Evolutionary conservation across 257 asterid species (phyloP), one percentile per base, ranked within the genome.

Genomic region (Perilla frutescens): DNA sequence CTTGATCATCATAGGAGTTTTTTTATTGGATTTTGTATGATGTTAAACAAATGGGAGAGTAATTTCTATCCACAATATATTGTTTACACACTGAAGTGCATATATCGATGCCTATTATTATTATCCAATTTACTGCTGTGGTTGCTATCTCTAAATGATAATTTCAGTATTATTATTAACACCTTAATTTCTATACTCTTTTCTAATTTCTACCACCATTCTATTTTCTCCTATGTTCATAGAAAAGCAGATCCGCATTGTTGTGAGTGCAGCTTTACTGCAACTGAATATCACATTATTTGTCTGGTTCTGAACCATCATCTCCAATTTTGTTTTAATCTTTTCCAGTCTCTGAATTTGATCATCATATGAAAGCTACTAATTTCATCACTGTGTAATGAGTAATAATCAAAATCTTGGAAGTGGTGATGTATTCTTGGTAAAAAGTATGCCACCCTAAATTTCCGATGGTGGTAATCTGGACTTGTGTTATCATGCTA

Each of bases 101-200:
- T 68, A 5, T 7, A 68, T 51, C 40, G 8, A 54, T 14, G 40
- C 14, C 63, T 20, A 20, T 55, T 56, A 20, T 55, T 56, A 13
- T 54, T 43, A 20, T 54, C 10, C 53, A 8, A 41, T 68, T 53
- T 9, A 36, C 55, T 61, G 7, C 15, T 36, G 20, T 72, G 62
- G 29, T 9, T 2, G 37, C 37, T 2, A 34, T 34, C 4, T 20
- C 4, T 34, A 1, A 34, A 34, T 34, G 3, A 58, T 20, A 44
- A 45, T 7, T 14, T 48, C 56, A 69, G 55, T 57, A 15, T 54
- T 53, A 10, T 20, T 2, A 34, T 14, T 48, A 49, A 34, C 71
- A 58, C 43, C 50, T 60, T 71, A 45, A 60, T 34, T 39, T 51
- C 48, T 44, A 45, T 20, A 45, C n/a, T n/a, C 40, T 36, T 8